phyloP scores from a whole-genome alignment of 2,329 filamentous ascomycete genomes.

The Ceratocystis destructans region DNA sequence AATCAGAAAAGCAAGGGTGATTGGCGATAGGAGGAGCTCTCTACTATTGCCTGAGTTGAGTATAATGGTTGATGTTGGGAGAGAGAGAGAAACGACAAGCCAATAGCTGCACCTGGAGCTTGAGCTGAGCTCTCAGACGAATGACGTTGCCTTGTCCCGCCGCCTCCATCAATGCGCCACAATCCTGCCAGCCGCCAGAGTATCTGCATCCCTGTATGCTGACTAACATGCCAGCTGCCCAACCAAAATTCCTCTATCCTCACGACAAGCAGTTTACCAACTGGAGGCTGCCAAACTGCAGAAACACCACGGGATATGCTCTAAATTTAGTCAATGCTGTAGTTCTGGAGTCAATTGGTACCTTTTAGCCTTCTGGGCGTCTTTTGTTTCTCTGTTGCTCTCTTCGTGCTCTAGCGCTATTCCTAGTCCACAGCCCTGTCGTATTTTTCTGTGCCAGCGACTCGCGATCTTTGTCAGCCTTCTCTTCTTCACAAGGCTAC shows the following conservation, averaged over 20 bases:
- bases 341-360: background rate
- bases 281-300: too few species aligned
- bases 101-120: constrained; percentile 11
- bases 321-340: background rate
- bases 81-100: background rate
- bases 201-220: background rate
- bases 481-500: constrained; percentile 17
- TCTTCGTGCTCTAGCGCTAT: background rate
- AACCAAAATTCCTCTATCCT: background rate
- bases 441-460: background rate
- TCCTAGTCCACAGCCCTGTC: constrained; percentile 8
- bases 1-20: background rate
- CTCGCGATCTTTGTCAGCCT: constrained; percentile 19
- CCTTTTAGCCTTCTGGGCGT: background rate
- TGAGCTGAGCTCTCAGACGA: constrained; percentile 19
- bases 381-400: background rate
- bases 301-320: background rate
- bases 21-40: constrained; percentile 53
- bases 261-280: background rate
- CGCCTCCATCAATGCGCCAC: background rate
- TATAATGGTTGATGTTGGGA: background rate
- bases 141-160: constrained; percentile 17
- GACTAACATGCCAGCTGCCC: constrained; percentile 16
- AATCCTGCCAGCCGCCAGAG: constrained; percentile 5
- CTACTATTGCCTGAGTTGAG: constrained; percentile 58